These are phyloP conservation scores for Barnettozyma pratensis DNA, from an alignment of 805 yeast species.

Conservation along the genomic window DNA sequence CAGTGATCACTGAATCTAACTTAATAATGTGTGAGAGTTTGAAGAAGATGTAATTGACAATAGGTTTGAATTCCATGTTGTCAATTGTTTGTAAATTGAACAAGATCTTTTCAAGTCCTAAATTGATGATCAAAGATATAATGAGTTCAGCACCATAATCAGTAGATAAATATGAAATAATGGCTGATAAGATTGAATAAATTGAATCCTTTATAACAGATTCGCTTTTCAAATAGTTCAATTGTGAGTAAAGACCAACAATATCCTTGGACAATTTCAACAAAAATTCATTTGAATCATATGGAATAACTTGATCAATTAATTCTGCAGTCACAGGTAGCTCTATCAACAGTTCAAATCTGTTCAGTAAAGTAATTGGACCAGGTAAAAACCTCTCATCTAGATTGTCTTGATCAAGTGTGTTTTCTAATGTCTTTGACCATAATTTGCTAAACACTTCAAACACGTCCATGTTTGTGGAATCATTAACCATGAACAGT, in stretches of 20 bases:
- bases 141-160: slow-evolving; percentile 12
- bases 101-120: slow-evolving; percentile 8
- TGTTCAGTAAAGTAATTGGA: slow-evolving; percentile 18
- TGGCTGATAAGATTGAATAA: background rate
- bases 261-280: slow-evolving; percentile 10
- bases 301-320: slow-evolving; percentile 17
- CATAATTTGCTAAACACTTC: slow-evolving; percentile 23
- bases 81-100: slow-evolving; percentile 2
- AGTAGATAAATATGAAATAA: slow-evolving; percentile 6
- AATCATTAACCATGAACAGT: slow-evolving; percentile 10
- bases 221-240: background rate
- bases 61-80: background rate
- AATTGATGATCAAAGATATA: slow-evolving; percentile 5
- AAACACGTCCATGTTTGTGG: slow-evolving; percentile 20
- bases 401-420: background rate
- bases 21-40: slow-evolving; percentile 7
- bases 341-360: slow-evolving; percentile 10
- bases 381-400: slow-evolving; percentile 15
- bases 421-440: slow-evolving; percentile 18
- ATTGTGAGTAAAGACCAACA: slow-evolving; percentile 3
- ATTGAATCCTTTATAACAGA: background rate
- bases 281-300: slow-evolving; percentile 9
- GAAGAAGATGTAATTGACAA: slow-evolving; percentile 12
- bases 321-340: slow-evolving; percentile 3
- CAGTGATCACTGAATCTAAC: background rate